phyloP scores from a whole-genome alignment of 306 rosid species.

The Prunus mira region DNA sequence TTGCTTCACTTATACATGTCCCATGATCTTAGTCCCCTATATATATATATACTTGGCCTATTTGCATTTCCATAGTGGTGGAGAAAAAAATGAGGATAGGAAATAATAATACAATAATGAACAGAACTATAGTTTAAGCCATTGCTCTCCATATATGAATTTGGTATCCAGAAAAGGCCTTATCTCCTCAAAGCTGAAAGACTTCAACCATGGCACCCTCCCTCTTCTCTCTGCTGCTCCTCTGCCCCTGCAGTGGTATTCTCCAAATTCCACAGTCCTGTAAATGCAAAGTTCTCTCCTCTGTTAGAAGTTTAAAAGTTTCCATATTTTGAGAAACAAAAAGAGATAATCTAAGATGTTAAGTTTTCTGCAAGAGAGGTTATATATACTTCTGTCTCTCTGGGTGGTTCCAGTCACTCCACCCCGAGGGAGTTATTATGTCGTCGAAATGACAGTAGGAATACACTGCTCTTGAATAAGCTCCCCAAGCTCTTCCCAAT shows the following conservation, averaged over 20 bases:
- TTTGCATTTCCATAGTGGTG: background rate
- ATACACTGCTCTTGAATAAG: constrained; percentile 68
- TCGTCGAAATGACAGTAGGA: constrained; percentile 53
- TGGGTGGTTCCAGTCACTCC: constrained; percentile 80
- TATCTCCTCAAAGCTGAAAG: constrained; percentile 48
- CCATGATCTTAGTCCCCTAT: background rate
- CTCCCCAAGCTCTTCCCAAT: constrained; percentile 95
- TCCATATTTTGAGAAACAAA: background rate
- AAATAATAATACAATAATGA: background rate
- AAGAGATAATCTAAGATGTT: background rate
- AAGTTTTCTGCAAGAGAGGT: background rate
- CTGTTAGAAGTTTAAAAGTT: background rate
- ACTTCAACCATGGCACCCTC: constrained; percentile 73
- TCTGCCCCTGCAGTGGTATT: constrained; percentile 56
- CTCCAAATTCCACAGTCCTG: constrained; percentile 87
- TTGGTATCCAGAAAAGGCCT: constrained; percentile 50
- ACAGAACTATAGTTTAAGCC: constrained; percentile 61
- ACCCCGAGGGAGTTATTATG: constrained; percentile 60
- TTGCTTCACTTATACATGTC: background rate
- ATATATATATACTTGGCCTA: background rate
- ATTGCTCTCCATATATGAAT: constrained; percentile 65
- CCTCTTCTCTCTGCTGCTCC: constrained; percentile 65
- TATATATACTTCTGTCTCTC: constrained; percentile 53
- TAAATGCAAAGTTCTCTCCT: background rate
- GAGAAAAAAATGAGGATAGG: background rate